These are phyloP conservation scores for Hawksworthiomyces lignivorus DNA, from an alignment of 2,329 filamentous ascomycete species.

Conservation along the genomic window DNA sequence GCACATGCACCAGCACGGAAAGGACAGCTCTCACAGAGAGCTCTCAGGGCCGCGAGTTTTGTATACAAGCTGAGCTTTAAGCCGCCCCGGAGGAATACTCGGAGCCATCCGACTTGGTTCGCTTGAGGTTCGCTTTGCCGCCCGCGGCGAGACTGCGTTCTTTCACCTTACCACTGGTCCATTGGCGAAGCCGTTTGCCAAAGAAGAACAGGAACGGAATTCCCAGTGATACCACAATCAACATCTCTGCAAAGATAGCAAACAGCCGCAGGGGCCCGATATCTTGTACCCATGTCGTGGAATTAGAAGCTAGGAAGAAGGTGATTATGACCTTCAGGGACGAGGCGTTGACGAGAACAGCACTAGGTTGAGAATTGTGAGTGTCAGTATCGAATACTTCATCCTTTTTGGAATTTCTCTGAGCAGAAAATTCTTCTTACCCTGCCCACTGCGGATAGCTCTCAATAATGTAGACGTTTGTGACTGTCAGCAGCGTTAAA, in stretches of 20 bases:
- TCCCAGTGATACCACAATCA: slow-evolving; percentile 22
- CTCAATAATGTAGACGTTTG: slow-evolving; percentile 27
- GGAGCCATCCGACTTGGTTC: too few relatives aligned
- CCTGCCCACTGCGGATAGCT: slow-evolving; percentile 26
- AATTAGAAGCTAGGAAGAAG: slow-evolving; percentile 25
- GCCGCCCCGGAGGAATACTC: too few relatives aligned
- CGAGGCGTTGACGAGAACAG: slow-evolving; percentile 26
- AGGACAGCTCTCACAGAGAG: too few relatives aligned
- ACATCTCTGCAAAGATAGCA: slow-evolving; percentile 23
- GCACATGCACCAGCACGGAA: too few relatives aligned
- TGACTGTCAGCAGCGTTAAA: slow-evolving; percentile 22
- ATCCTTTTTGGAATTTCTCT: too few relatives aligned
- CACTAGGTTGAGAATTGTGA: too few relatives aligned
- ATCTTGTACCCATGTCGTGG: slow-evolving; percentile 23
- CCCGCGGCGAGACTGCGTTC: too few relatives aligned
- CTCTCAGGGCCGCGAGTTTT: too few relatives aligned
- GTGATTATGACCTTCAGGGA: slow-evolving; percentile 23
- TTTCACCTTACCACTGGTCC: slow-evolving; percentile 23
- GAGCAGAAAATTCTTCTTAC: too few relatives aligned
- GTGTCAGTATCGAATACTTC: too few relatives aligned
- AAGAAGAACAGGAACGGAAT: slow-evolving; percentile 22
- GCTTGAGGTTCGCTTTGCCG: too few relatives aligned
- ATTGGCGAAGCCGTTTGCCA: slow-evolving; percentile 20
- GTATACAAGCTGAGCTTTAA: too few relatives aligned
- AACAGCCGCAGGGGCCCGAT: slow-evolving; percentile 22